Conservation (phyloP, 306 rosid species). For the Coriaria nepalensis region DNA sequence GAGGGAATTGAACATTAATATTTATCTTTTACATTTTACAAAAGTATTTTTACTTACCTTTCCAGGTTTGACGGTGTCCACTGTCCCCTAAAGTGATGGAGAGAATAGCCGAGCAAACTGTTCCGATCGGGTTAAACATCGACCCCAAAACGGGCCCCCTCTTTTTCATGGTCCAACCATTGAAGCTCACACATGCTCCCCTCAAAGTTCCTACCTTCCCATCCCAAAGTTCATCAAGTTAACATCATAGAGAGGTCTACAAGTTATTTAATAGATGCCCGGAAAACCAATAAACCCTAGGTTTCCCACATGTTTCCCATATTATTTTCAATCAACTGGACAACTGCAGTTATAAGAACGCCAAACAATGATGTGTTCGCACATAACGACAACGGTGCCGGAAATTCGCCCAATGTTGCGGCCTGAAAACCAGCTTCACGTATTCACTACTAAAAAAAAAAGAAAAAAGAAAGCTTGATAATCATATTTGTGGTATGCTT, state of each 20-base stretch:
- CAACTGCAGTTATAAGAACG: conserved; percentile 34
- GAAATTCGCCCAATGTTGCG: conserved; percentile 52
- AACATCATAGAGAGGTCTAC: conserved; percentile 4
- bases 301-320: no score
- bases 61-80: conserved; percentile 19
- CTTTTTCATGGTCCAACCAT: conserved; percentile 80
- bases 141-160: conserved; percentile 87
- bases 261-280: not conserved
- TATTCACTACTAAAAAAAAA: not conserved
- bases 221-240: conserved; percentile 1
- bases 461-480: not conserved
- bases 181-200: conserved; percentile 62
- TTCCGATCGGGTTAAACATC: conserved; percentile 66
- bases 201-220: conserved; percentile 50
- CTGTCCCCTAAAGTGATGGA: conserved; percentile 37
- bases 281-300: no score
- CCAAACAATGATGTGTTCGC: conserved; percentile 70
- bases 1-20: not conserved
- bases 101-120: conserved; percentile 60
- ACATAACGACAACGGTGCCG: conserved; percentile 71
- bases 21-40: not conserved
- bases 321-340: conserved; percentile 26
- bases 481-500: not conserved
- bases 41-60: not conserved
- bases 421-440: conserved; percentile 34